A percentile compares a stretch with the other conserved stretches of the same genome.
phyloP scores from a whole-genome alignment of 192 early-diverging fungal genomes.

The Radiomyces spectabilis region DNA sequence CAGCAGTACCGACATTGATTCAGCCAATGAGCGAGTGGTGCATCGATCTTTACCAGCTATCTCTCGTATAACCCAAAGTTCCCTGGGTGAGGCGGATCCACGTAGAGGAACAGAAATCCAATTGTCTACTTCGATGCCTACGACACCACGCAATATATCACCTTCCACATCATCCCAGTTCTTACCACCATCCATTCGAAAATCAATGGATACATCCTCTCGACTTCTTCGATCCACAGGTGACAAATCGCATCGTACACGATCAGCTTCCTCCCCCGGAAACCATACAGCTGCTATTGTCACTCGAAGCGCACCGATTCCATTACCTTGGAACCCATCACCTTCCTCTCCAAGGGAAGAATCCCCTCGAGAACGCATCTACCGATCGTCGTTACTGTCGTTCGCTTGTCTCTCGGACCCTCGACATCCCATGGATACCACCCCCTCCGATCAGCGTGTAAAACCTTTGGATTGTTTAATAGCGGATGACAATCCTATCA shows the following conservation, averaged over 20 bases:
- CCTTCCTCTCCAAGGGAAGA: not conserved
- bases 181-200: slow-evolving; percentile 3
- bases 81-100: slow-evolving; percentile 8
- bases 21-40: slow-evolving; percentile 4
- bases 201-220: too few relatives aligned
- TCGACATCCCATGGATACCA: not conserved
- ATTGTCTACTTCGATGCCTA: slow-evolving; percentile 1
- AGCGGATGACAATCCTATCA: slow-evolving; percentile 89
- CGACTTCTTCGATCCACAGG: not conserved
- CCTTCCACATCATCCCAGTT: slow-evolving; percentile 8
- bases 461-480: slow-evolving; percentile 54
- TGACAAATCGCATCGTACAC: not conserved
- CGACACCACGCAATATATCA: not conserved
- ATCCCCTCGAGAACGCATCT: not conserved
- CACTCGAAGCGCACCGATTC: not conserved
- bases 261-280: slow-evolving; percentile 12
- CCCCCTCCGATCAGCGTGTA: not conserved
- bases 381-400: too few relatives aligned
- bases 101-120: not conserved
- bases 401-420: not conserved
- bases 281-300: not conserved
- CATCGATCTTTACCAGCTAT: slow-evolving; percentile 37
- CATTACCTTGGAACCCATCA: slow-evolving; percentile 1
- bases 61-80: slow-evolving; percentile 14
- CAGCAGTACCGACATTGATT: not conserved